These are phyloP conservation scores for Naganishia onofrii DNA, from an alignment of 768 basidiomycete genomes.

Conservation along the genomic window DNA sequence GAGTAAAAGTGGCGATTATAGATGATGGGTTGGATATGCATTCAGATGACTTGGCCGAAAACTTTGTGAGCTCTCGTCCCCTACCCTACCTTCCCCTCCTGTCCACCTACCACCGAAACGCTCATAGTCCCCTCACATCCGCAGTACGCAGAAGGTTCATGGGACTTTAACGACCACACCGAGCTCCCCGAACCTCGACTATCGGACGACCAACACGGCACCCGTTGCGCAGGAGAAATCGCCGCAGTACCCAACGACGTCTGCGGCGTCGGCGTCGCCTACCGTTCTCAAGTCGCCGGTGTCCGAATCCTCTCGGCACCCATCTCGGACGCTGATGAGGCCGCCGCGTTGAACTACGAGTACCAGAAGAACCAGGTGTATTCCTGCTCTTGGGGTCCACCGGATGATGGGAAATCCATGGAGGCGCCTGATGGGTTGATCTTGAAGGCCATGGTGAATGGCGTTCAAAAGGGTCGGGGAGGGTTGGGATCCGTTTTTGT, in stretches of 20 bases:
- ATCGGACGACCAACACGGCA: slow-evolving; percentile 91
- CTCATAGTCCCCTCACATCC: neutral
- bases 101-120: neutral
- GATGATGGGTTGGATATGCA: slow-evolving; percentile 94
- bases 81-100: no score
- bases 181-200: slow-evolving; percentile 81
- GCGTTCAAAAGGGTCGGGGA: slow-evolving; percentile 79
- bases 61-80: slow-evolving; percentile 69
- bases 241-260: slow-evolving; percentile 87
- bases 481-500: slow-evolving; percentile 93
- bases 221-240: slow-evolving; percentile 94
- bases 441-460: slow-evolving; percentile 88
- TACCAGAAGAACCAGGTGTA: slow-evolving; percentile 89
- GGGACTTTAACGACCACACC: slow-evolving; percentile 94
- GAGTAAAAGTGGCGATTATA: slow-evolving; percentile 79
- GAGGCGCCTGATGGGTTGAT: slow-evolving; percentile 89
- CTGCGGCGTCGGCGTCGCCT: slow-evolving; percentile 92
- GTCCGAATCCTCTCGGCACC: slow-evolving; percentile 91
- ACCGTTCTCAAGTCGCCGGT: slow-evolving; percentile 84
- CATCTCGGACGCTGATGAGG: slow-evolving; percentile 93
- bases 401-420: slow-evolving; percentile 91
- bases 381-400: slow-evolving; percentile 97
- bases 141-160: slow-evolving; percentile 82
- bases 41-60: slow-evolving; percentile 77
- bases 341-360: slow-evolving; percentile 87